Percentiles rank a stretch among this genome's conserved stretches.
Conservation (phyloP, 2,329 filamentous ascomycete species). For the Westerdykella ornata region DNA sequence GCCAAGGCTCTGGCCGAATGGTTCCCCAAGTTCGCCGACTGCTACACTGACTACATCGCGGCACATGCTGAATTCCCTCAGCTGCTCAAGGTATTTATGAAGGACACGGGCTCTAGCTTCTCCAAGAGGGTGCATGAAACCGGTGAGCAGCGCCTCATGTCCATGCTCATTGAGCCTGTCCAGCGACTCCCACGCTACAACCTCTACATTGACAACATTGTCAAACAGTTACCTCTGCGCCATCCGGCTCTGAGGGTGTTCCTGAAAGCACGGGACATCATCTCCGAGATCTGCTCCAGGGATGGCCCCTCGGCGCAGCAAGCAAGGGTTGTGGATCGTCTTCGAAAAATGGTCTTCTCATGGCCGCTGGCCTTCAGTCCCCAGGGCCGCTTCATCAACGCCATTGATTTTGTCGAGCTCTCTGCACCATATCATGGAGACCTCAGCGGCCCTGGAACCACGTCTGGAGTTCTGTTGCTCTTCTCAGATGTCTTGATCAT, state of each 20-base stretch:
- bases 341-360: conserved; percentile 68
- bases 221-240: conserved; percentile 73
- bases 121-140: conserved; percentile 71
- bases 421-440: conserved; percentile 60
- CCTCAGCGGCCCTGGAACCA: conserved; percentile 41
- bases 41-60: conserved; percentile 88
- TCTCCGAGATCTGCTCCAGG: conserved; percentile 93
- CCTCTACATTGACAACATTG: conserved; percentile 91
- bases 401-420: conserved; percentile 72
- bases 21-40: conserved; percentile 87
- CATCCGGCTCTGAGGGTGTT: conserved; percentile 79
- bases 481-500: conserved; percentile 79
- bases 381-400: conserved; percentile 70
- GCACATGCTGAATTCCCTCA: conserved; percentile 82
- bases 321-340: conserved; percentile 63
- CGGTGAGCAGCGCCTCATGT: conserved; percentile 85
- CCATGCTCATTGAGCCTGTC: conserved; percentile 90
- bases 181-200: conserved; percentile 92
- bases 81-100: conserved; percentile 70
- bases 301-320: conserved; percentile 66
- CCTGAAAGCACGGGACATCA: conserved; percentile 83
- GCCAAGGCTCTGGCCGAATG: conserved; percentile 78
- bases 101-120: conserved; percentile 72
- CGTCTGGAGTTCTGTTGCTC: conserved; percentile 65
- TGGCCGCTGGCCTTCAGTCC: conserved; percentile 70